Evolutionary conservation across 2,329 filamentous ascomycete genomes (phyloP), one percentile per base, ranked within the genome.

Genomic region (Aureobasidium melanogenum): DNA sequence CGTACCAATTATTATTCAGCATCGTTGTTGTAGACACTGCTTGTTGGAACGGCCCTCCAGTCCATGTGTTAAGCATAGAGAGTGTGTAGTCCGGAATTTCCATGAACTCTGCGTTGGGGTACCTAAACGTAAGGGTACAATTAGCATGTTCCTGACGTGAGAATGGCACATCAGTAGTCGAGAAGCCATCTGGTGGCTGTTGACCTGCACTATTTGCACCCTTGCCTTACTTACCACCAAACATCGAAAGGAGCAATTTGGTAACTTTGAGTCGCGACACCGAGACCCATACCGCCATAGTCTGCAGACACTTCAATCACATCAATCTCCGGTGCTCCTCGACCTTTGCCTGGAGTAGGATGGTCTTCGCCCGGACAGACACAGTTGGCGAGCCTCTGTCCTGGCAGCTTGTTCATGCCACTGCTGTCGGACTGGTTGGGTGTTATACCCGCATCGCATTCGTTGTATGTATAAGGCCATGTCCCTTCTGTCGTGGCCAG

Each of bases 1-100:
- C 79, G 61, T 79, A 84, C 82, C 81, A 84, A 10, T 76, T 66
- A 63, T 79, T 80, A 68, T 83, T 83, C 12, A 84, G 71, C 54
- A 78, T 76, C 0, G 80, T 81, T 12, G 80, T 80, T 6, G 75
- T 79, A n/a, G 78, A 81, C 14, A 84, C 74, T 34, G 81, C 81
- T 69, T 84, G 80, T 66, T 84, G 81, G 63, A 73, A 83, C 2
- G 79, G 79, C 1, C 80, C 81, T 19, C 82, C 81, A 30, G 75
- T 77, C 65, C 82, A 84, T 1, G 72, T 71, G 63, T 84, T 84
- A 62, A 80, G 75, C 14, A 71, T 72, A 17, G 78, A 80, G 36
- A 78, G 70, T 5, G 74, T 71, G 63, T 78, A 76, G 64, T 82
- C 74, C 1, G 79, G 80, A 22, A 79, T 80, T 17, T 77, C 75